A percentile compares a stretch with the other conserved stretches of the same genome.
These are phyloP conservation scores for Coniophora puteana DNA, from an alignment of 1,284 basidiomycete species.

Conservation along the genomic window DNA sequence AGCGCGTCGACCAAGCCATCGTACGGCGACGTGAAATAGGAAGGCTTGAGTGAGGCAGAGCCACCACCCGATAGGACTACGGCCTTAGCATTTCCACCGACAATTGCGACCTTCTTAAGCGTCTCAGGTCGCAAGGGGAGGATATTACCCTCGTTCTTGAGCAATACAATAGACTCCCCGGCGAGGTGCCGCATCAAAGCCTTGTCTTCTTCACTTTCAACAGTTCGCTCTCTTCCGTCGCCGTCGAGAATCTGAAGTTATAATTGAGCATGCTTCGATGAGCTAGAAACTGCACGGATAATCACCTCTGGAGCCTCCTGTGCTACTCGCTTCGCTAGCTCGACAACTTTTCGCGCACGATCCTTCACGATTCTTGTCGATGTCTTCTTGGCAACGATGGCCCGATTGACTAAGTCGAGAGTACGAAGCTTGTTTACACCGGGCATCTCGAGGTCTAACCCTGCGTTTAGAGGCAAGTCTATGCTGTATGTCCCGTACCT, in stretches of 20 bases:
- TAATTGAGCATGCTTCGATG: conserved; percentile 47
- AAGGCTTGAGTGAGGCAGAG: conserved; percentile 62
- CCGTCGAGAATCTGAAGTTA: conserved; percentile 64
- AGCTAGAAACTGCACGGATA: background rate
- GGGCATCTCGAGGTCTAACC: conserved; percentile 70
- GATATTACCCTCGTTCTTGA: conserved; percentile 58
- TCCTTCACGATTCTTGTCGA: conserved; percentile 48
- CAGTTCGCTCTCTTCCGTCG: conserved; percentile 55
- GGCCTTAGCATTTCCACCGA: conserved; percentile 69
- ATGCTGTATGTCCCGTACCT: conserved; percentile 64
- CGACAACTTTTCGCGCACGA: conserved; percentile 52
- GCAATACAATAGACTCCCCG: conserved; percentile 60
- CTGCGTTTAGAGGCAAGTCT: conserved; percentile 57
- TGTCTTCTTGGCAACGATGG: conserved; percentile 55
- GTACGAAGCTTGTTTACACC: conserved; percentile 63
- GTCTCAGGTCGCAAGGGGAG: conserved; percentile 49
- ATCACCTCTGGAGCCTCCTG: too few relatives aligned
- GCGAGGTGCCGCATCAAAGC: conserved; percentile 56
- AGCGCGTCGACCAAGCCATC: conserved; percentile 48
- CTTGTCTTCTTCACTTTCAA: conserved; percentile 50
- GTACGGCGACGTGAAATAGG: conserved; percentile 63
- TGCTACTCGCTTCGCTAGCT: conserved; percentile 59
- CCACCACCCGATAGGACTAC: conserved; percentile 66
- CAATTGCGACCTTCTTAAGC: conserved; percentile 62
- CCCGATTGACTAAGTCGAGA: conserved; percentile 47